phyloP scores from a whole-genome alignment of 1,284 basidiomycete genomes.

The Phenoliferia sp. region DNA sequence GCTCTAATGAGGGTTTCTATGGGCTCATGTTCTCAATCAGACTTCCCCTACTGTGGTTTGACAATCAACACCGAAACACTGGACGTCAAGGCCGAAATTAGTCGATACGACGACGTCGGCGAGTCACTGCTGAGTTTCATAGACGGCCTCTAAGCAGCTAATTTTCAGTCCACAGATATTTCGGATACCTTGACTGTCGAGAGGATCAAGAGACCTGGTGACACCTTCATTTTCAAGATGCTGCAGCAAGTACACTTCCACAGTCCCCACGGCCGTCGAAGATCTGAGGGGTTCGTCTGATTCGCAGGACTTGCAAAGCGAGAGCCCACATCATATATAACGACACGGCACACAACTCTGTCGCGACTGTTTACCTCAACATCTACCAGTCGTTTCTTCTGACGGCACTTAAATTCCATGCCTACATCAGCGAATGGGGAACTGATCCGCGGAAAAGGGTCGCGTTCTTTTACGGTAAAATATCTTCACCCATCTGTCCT shows the following conservation, averaged over 20 bases:
- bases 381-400: slow-evolving; percentile 82
- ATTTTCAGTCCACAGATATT: slow-evolving; percentile 30
- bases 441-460: slow-evolving; percentile 38
- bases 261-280: no score
- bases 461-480: slow-evolving; percentile 32
- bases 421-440: slow-evolving; percentile 67
- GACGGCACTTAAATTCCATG: slow-evolving; percentile 80
- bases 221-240: slow-evolving; percentile 37
- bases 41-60: slow-evolving; percentile 86
- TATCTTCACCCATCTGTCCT: no score
- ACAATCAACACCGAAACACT: slow-evolving; percentile 68
- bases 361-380: slow-evolving; percentile 64
- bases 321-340: slow-evolving; percentile 68
- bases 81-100: slow-evolving; percentile 53
- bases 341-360: slow-evolving; percentile 70
- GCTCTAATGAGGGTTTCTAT: neutral
- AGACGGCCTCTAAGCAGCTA: neutral
- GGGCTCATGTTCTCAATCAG: slow-evolving; percentile 44
- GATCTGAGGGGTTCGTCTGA: neutral
- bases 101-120: neutral
- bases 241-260: slow-evolving; percentile 30
- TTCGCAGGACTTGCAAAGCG: slow-evolving; percentile 55
- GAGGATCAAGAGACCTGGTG: slow-evolving; percentile 34
- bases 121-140: neutral
- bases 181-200: slow-evolving; percentile 42